Conservation (phyloP, 805 yeast genomes). For the Isabelozyma gotoi region DNA sequence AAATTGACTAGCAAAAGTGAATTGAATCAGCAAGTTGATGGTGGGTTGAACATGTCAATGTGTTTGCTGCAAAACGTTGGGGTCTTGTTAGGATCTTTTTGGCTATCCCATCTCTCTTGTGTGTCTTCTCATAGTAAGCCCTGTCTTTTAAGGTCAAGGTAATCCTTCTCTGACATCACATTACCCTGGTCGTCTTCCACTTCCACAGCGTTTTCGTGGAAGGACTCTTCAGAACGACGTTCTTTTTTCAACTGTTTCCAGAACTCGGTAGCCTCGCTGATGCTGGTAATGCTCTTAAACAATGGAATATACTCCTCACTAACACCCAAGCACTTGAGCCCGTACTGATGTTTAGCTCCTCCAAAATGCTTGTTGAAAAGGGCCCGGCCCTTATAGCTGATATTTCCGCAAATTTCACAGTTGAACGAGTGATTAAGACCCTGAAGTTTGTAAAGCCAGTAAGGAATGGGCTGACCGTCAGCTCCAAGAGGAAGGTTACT, state of each 20-base stretch:
- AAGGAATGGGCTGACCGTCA: conserved; percentile 91
- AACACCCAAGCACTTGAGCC: conserved; percentile 74
- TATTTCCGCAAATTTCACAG: conserved; percentile 88
- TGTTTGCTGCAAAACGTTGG: too few relatives aligned
- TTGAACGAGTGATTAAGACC: conserved; percentile 71
- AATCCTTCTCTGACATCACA: conserved; percentile 82
- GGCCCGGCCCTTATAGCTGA: conserved; percentile 68
- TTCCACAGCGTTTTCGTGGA: conserved; percentile 61
- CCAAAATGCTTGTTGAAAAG: conserved; percentile 73
- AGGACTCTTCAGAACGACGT: conserved; percentile 34
- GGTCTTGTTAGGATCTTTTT: too few relatives aligned
- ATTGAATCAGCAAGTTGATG: too few relatives aligned
- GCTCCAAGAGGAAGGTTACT: conserved; percentile 76
- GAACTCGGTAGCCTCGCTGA: conserved; percentile 66
- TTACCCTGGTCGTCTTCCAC: conserved; percentile 93
- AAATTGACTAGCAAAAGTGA: too few relatives aligned
- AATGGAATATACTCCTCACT: conserved; percentile 39
- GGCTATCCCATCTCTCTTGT: neutral
- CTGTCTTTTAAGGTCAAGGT: conserved; percentile 82
- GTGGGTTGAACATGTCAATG: too few relatives aligned
- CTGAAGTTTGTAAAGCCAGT: conserved; percentile 87
- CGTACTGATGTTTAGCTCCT: conserved; percentile 68
- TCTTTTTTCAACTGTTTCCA: conserved; percentile 48
- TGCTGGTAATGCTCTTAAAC: conserved; percentile 64
- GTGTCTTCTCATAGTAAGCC: conserved; percentile 59